Evolutionary conservation across 2,329 filamentous ascomycete species (phyloP), one percentile per base, ranked within the genome.

Genomic region (Diplodia mutila): DNA sequence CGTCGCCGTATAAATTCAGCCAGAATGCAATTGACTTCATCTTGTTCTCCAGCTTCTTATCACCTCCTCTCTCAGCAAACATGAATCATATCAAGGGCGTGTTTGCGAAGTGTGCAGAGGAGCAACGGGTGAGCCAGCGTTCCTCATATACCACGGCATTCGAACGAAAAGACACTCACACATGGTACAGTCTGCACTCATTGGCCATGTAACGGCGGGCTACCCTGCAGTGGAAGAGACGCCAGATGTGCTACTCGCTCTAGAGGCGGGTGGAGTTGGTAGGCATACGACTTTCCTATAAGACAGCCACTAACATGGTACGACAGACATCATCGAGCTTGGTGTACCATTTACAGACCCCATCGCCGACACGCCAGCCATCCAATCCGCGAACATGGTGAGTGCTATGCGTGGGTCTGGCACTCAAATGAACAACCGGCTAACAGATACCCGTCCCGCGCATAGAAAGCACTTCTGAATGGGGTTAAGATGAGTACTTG

Each of bases 341-440:
- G 95, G 94, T 70, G 89, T 97, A 66, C 95, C 95, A 64, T 99
- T 99, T 82, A 97, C 94, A 75, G 95, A 99, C 79, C 95, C 95
- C 68, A 98, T 98, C 80, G 95, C 94, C 73, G 95, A 99, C 80
- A 95, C 95, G 27, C 95, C 95, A 98, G 53, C 53, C 29, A 55
- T 99, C 72, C 95, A 99, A 83, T 94, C 89, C 70, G 89, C 95
- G 71, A 98, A 98, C 82, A 97, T 92, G 49, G 89, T 89, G 82
- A 75, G 80, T 76, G n/a, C n/a, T n/a, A n/a, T n/a, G n/a, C n/a
- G n/a, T n/a, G n/a, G n/a, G n/a, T n/a, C n/a, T n/a, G n/a, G n/a
- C n/a, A n/a, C n/a, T n/a, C n/a, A n/a, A n/a, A n/a, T n/a, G n/a
- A 73, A 71, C 27, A 25, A 21, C 21, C 5, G 34, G 68, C 72